Evolutionary conservation across 805 yeast species (phyloP), one percentile per base, ranked within the genome.

Genomic region (Candida hispaniensis): DNA sequence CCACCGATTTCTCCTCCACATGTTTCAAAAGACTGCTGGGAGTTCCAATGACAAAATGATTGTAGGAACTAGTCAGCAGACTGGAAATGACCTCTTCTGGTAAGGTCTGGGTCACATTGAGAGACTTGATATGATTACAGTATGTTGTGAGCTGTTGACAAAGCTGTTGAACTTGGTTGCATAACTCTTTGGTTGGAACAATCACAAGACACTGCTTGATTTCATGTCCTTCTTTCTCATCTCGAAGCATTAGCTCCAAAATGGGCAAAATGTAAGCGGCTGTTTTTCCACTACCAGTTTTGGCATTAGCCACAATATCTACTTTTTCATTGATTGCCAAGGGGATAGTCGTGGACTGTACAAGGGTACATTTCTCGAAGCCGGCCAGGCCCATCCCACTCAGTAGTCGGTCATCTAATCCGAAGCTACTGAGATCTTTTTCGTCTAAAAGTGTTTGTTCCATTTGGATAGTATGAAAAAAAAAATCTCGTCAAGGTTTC

Each of bases 281-380:
- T 0, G 97, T 88, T 57, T 88, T 88, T 45, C 97, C 97, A 6
- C 94, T 79, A 4, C 98, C 98, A 0, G 98, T 88, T 15, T 82
- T 74, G 5, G 97, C 95, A 52, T 80, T 76, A 22, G 96, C 96
- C 29, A 88, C 78, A 44, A 88, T 79, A 54, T 88, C 96, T 60
- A 85, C 77, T 52, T 78, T 80, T 46, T 88, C 91, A 44, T 82
- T 79, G 35, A 91, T 59, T 1, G 98, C 95, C 32, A 91, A 61
- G 26, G 93, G 94, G 41, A 91, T 82, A n/a, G 94, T 79, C 51
- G 75, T 76, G 6, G 93, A 70, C 59, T 91, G 98, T 38, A 91
- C 79, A 39, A 83, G 66, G 1, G 97, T 91, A 7, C 98, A 97
- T 51, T 78, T 74, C 36, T 67, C 71, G 61, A 75, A 85, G 4